phyloP scores from a whole-genome alignment of 2,329 filamentous ascomycete species.

The Colletotrichum musae region DNA sequence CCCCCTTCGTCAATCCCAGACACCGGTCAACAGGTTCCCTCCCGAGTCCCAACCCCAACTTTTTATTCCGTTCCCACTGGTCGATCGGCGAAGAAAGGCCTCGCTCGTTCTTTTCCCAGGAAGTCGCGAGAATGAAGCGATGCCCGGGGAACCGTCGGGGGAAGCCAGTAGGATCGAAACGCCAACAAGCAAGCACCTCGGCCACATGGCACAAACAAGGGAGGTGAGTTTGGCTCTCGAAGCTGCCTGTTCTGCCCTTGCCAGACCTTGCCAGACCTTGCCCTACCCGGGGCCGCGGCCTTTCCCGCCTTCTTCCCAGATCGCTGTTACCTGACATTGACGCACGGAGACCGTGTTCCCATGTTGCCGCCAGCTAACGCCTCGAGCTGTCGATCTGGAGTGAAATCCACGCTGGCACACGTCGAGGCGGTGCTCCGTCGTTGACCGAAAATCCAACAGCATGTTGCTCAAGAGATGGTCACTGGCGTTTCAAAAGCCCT shows the following conservation, averaged over 20 bases:
- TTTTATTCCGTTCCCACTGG: neutral
- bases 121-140: constrained; percentile 10
- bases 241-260: neutral
- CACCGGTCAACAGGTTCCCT: constrained; percentile 14
- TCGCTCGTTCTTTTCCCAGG: neutral
- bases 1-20: constrained; percentile 29
- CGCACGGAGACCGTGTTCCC: neutral
- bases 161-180: constrained; percentile 10
- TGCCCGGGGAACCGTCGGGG: constrained; percentile 8
- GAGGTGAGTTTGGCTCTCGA: neutral
- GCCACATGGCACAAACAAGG: constrained; percentile 32
- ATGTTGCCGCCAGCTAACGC: neutral
- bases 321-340: constrained; percentile 20
- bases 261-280: constrained; percentile 3
- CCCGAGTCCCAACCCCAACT: neutral
- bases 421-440: no score
- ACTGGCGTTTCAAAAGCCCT: no score
- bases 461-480: no score
- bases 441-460: no score
- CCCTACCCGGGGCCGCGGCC: constrained; percentile 23
- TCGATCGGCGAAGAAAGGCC: constrained; percentile 17
- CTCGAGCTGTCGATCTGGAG: neutral
- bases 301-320: constrained; percentile 25
- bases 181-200: constrained; percentile 17
- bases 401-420: neutral